Conservation (phyloP, 1,284 basidiomycete genomes). For the Fomitopsis betulina region DNA sequence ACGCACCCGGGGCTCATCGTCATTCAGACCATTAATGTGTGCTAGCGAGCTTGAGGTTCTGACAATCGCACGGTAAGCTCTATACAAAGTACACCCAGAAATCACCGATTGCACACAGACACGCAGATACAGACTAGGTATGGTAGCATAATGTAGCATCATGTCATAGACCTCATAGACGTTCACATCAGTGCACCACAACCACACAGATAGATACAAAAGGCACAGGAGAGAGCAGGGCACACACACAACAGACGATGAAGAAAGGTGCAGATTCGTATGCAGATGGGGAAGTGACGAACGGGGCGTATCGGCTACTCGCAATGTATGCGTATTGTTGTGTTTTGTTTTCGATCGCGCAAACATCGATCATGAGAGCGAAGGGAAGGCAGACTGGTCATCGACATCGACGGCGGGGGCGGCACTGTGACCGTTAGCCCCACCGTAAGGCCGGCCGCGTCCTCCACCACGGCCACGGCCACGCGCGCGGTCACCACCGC, state of each 20-base stretch:
- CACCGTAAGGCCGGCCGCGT: constrained; percentile 36
- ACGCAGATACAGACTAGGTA: constrained; percentile 23
- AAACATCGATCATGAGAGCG: constrained; percentile 50
- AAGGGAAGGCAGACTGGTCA: constrained; percentile 83
- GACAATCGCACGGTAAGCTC: background rate
- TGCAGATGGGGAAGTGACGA: constrained; percentile 6
- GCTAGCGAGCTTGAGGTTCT: background rate
- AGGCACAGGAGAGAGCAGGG: constrained; percentile 6
- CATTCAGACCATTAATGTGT: background rate
- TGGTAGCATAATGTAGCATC: constrained; percentile 22
- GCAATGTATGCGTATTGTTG: constrained; percentile 1
- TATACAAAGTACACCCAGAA: background rate
- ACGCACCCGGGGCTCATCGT: background rate
- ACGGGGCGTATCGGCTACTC: background rate
- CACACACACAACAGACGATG: constrained; percentile 9
- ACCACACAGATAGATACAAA: constrained; percentile 7
- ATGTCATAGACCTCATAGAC: constrained; percentile 24
- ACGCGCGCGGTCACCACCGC: constrained; percentile 26
- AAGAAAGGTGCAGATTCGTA: constrained; percentile 9
- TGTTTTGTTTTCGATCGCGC: constrained; percentile 4
- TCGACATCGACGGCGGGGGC: constrained; percentile 54
- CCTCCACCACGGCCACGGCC: constrained; percentile 37
- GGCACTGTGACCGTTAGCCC: constrained; percentile 28
- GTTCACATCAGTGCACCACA: constrained; percentile 16
- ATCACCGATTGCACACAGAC: constrained; percentile 3